These are phyloP conservation scores for Trifolium pratense DNA, from an alignment of 306 rosid genomes.

Conservation along the genomic window DNA sequence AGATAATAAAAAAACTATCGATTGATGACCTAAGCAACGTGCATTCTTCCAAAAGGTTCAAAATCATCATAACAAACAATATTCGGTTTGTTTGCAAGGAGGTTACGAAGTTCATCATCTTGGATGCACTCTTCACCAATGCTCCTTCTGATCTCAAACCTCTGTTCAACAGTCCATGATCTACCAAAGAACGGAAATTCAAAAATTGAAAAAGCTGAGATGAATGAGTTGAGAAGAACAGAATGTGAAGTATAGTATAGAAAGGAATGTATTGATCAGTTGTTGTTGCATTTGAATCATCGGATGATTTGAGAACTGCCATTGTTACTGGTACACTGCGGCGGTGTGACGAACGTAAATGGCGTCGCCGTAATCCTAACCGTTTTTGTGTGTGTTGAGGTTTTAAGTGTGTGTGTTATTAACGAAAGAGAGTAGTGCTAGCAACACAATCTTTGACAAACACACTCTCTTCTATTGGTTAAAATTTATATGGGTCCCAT, in stretches of 20 bases:
- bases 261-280: constrained; percentile 40
- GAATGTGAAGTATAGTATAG: neutral
- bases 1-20: too few species aligned
- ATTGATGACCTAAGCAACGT: neutral
- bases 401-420: too few species aligned
- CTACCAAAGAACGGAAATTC: neutral
- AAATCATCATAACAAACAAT: neutral
- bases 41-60: constrained; percentile 2
- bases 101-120: neutral
- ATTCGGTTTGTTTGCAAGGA: neutral
- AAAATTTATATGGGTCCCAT: too few species aligned
- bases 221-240: neutral
- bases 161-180: neutral
- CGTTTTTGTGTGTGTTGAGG: too few species aligned
- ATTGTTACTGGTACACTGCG: neutral
- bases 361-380: too few species aligned
- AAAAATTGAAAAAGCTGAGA: neutral
- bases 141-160: neutral
- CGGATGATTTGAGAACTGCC: constrained; percentile 46
- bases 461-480: too few species aligned
- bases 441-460: too few species aligned
- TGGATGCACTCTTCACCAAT: neutral
- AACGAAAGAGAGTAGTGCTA: too few species aligned
- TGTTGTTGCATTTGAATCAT: constrained; percentile 25
- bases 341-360: too few species aligned